phyloP scores from a whole-genome alignment of 2,329 filamentous ascomycete genomes.

The Xylariaceae sp. region DNA sequence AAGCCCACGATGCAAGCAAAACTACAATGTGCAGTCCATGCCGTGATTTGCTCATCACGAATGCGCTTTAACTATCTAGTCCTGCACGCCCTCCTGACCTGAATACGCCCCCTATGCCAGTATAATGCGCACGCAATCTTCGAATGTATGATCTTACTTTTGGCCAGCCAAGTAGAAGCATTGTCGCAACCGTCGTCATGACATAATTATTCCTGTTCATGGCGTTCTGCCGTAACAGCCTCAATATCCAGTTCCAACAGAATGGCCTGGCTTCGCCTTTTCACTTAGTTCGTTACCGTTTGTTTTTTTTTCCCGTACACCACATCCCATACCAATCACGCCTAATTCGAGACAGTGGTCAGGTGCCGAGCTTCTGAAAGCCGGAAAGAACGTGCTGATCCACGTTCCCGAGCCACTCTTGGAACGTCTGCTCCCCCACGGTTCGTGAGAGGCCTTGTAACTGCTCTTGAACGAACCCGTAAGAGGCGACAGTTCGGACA shows the following conservation, averaged over 20 bases:
- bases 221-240: neutral
- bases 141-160: neutral
- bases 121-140: neutral
- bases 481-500: slow-evolving; percentile 61
- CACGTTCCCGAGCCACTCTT: slow-evolving; percentile 68
- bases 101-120: neutral
- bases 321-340: neutral
- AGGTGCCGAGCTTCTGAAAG: slow-evolving; percentile 47
- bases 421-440: slow-evolving; percentile 61
- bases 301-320: neutral
- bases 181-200: neutral
- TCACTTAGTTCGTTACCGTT: neutral
- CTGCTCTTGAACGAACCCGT: slow-evolving; percentile 59
- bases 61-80: too few relatives aligned
- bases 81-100: too few relatives aligned
- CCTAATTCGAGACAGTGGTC: neutral
- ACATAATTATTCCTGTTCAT: neutral
- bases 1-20: neutral
- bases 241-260: neutral
- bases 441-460: slow-evolving; percentile 55
- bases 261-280: neutral
- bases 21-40: neutral
- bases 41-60: too few relatives aligned
- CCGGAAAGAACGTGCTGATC: slow-evolving; percentile 65
- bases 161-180: neutral